Percentiles rank a stretch among this genome's conserved stretches.
These are phyloP conservation scores for Gnetum montanum DNA, from an alignment of 75 land plant genomes.

Conservation along the genomic window DNA sequence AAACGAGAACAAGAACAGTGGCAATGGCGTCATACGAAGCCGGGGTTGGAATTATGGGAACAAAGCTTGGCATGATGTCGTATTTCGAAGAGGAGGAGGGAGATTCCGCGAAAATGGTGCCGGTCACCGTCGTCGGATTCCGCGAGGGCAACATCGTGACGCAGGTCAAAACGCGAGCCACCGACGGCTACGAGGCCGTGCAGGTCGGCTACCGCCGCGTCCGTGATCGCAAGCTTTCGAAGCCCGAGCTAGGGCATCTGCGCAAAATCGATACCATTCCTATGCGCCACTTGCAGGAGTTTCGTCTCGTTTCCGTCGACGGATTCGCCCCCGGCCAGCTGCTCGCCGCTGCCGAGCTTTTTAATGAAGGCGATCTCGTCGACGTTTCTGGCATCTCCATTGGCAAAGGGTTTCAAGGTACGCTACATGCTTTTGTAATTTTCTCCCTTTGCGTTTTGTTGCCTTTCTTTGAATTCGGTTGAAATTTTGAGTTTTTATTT, in stretches of 20 bases:
- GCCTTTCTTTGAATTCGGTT: too few relatives aligned
- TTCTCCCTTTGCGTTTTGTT: too few relatives aligned
- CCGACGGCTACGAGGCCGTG: slow-evolving; percentile 86
- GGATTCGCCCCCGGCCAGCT: slow-evolving; percentile 68
- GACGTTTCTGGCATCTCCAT: slow-evolving; percentile 91
- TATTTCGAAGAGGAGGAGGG: slow-evolving; percentile 57
- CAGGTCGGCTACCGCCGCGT: slow-evolving; percentile 90
- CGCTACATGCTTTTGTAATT: not conserved
- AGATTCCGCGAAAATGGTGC: slow-evolving; percentile 78
- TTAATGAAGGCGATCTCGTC: slow-evolving; percentile 92
- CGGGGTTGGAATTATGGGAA: slow-evolving; percentile 91
- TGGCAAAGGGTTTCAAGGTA: slow-evolving; percentile 97
- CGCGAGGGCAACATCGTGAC: slow-evolving; percentile 95
- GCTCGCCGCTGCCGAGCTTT: slow-evolving; percentile 56
- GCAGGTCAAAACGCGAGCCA: slow-evolving; percentile 74
- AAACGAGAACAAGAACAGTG: not conserved
- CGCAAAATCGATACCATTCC: slow-evolving; percentile 72
- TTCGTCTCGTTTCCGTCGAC: slow-evolving; percentile 43
- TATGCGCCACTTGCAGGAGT: slow-evolving; percentile 91
- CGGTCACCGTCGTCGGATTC: slow-evolving; percentile 91
- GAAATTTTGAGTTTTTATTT: too few relatives aligned
- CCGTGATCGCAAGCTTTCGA: slow-evolving; percentile 78
- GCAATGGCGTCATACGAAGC: slow-evolving; percentile 40
- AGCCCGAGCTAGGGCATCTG: slow-evolving; percentile 90
- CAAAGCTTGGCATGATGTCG: slow-evolving; percentile 96